Conservation (phyloP, 345 rosid genomes). For the Litchi chinensis region DNA sequence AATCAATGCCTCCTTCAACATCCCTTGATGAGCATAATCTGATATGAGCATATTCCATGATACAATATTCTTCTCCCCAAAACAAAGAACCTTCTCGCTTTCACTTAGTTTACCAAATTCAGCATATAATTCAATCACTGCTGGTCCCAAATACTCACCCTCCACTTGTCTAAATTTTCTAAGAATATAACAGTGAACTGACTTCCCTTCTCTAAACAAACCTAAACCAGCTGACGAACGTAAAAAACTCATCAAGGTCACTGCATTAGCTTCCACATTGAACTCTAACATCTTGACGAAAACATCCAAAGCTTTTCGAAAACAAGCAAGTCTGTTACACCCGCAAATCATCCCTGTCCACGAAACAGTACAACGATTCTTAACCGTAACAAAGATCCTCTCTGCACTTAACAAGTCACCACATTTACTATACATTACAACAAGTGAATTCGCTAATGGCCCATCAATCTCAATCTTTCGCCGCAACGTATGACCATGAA, state of each 20-base stretch:
- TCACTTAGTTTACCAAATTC: constrained; percentile 49
- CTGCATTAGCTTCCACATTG: constrained; percentile 50
- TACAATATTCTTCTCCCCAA: constrained; percentile 52
- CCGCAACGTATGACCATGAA: constrained; percentile 48
- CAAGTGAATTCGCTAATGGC: constrained; percentile 50
- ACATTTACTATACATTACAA: constrained; percentile 72
- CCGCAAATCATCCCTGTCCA: constrained; percentile 83
- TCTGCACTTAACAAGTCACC: constrained; percentile 66
- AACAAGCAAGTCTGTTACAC: constrained; percentile 55
- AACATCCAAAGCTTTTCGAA: constrained; percentile 47
- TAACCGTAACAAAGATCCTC: constrained; percentile 40
- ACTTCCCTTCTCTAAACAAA: constrained; percentile 65
- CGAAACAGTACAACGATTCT: constrained; percentile 38
- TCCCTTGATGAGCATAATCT: constrained; percentile 48
- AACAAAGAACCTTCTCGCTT: constrained; percentile 46
- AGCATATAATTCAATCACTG: constrained; percentile 65
- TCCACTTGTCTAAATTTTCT: constrained; percentile 43
- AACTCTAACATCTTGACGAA: constrained; percentile 56
- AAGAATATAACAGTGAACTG: constrained; percentile 64
- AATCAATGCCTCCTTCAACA: constrained; percentile 48
- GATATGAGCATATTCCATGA: constrained; percentile 79
- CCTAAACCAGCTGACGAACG: constrained; percentile 64
- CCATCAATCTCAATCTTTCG: constrained; percentile 41
- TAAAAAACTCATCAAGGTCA: constrained; percentile 63
- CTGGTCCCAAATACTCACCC: constrained; percentile 56